These are phyloP conservation scores for Phlegmacium glaucopus DNA, from an alignment of 768 basidiomycete genomes.

Conservation along the genomic window DNA sequence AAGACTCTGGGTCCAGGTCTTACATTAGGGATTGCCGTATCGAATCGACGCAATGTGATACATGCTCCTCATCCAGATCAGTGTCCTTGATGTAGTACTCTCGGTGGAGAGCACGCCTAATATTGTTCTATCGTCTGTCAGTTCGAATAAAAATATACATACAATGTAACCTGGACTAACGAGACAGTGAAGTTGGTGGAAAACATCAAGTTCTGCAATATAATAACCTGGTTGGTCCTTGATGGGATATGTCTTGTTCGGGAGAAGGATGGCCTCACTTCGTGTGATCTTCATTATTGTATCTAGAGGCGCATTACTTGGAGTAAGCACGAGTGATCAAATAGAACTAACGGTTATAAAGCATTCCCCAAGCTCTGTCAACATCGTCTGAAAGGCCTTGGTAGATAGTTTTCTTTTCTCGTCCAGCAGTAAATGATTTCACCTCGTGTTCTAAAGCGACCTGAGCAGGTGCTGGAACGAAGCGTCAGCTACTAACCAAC, in stretches of 20 bases:
- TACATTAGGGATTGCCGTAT: conserved; percentile 20
- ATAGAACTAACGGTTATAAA: conserved; percentile 7
- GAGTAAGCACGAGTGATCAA: no score
- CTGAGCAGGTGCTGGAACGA: conserved; percentile 4
- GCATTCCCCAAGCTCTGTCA: conserved; percentile 12
- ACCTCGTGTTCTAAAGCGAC: conserved; percentile 4
- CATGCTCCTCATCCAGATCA: conserved; percentile 12
- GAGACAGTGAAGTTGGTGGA: conserved; percentile 24
- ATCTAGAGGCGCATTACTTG: not conserved
- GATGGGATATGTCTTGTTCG: conserved; percentile 20
- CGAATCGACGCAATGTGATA: conserved; percentile 18
- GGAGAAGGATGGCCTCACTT: conserved; percentile 16
- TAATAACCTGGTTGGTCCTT: conserved; percentile 17
- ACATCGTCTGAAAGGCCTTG: conserved; percentile 9
- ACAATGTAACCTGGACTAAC: conserved; percentile 3
- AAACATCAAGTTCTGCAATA: conserved; percentile 19
- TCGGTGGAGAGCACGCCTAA: conserved; percentile 13
- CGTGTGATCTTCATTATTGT: conserved; percentile 17
- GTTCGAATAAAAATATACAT: no score
- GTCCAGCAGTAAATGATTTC: conserved; percentile 7
- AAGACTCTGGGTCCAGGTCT: not conserved
- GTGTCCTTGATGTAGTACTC: conserved; percentile 16
- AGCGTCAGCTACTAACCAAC: no score
- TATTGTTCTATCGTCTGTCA: conserved; percentile 10
- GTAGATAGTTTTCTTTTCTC: conserved; percentile 11